A percentile compares a stretch with the other conserved stretches of the same genome.
Conservation (phyloP, 148 eudicot species). For the Suaeda aralocaspica region DNA sequence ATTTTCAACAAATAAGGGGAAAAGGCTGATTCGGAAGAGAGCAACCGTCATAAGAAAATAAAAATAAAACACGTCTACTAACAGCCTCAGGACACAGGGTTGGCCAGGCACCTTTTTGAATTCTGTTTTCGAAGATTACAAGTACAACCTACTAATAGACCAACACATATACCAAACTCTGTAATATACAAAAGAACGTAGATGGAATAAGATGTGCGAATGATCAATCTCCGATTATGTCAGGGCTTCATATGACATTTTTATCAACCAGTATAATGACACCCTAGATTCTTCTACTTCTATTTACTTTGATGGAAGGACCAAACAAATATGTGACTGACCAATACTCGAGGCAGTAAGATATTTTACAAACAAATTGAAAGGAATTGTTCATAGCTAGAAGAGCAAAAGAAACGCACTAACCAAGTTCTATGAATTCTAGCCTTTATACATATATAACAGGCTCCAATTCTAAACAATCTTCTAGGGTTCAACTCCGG, state of each 20-base stretch:
- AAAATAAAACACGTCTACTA: too few relatives aligned
- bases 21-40: too few relatives aligned
- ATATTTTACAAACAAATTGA: slow-evolving; percentile 19
- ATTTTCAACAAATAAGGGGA: too few relatives aligned
- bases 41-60: too few relatives aligned
- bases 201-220: background rate
- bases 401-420: slow-evolving; percentile 17
- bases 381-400: background rate
- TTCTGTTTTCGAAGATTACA: too few relatives aligned
- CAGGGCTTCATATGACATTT: background rate
- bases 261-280: background rate
- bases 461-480: slow-evolving; percentile 10
- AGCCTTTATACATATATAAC: slow-evolving; percentile 20
- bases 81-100: too few relatives aligned
- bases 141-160: too few relatives aligned
- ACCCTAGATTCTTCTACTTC: background rate
- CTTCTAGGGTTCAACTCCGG: slow-evolving; percentile 16
- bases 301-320: slow-evolving; percentile 6
- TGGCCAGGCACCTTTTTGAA: too few relatives aligned
- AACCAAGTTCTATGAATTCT: slow-evolving; percentile 18
- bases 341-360: background rate
- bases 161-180: background rate
- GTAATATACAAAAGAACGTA: background rate
- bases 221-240: background rate
- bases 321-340: background rate